A percentile compares a stretch with the other conserved stretches of the same genome.
Evolutionary conservation across 2,329 filamentous ascomycete genomes (phyloP).

Genomic region (Helotiales sp.): DNA sequence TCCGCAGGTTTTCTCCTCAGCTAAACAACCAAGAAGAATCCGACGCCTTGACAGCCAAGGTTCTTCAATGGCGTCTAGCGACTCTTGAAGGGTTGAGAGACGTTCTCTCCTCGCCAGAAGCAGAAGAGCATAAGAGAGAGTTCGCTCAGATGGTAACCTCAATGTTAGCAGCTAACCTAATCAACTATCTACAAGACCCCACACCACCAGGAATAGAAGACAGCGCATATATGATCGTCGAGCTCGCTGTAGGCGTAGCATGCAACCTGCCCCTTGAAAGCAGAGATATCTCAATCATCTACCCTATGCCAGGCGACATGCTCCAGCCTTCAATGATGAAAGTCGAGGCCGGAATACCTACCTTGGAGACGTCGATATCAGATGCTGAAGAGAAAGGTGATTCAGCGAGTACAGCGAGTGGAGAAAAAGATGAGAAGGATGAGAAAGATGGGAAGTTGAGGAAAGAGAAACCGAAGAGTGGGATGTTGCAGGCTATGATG

Average conservation of each 20-base stretch:
- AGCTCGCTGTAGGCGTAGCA: constrained; percentile 83
- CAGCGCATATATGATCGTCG: constrained; percentile 88
- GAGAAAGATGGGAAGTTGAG: constrained; percentile 29
- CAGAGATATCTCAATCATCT: constrained; percentile 84
- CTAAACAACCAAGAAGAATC: constrained; percentile 81
- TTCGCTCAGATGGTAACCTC: constrained; percentile 71
- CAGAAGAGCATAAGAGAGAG: constrained; percentile 63
- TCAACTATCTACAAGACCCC: constrained; percentile 73
- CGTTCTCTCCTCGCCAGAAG: constrained; percentile 63
- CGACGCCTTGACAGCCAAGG: constrained; percentile 81
- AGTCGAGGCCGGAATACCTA: constrained; percentile 67
- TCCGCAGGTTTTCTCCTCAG: constrained; percentile 74
- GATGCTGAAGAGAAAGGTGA: constrained; percentile 30
- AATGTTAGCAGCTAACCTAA: constrained; percentile 68
- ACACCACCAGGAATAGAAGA: constrained; percentile 81
- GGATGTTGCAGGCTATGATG: constrained; percentile 40
- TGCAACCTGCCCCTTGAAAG: constrained; percentile 88
- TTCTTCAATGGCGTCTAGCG: constrained; percentile 90
- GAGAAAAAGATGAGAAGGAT: constrained; percentile 36
- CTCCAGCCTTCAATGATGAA: constrained; percentile 81
- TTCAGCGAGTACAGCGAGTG: constrained; percentile 30
- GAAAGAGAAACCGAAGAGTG: constrained; percentile 34
- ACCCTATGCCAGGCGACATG: constrained; percentile 74
- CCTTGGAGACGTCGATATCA: constrained; percentile 47
- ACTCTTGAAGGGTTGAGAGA: constrained; percentile 88